Conservation (phyloP, 768 basidiomycete species). For the Serpula lacrymans region DNA sequence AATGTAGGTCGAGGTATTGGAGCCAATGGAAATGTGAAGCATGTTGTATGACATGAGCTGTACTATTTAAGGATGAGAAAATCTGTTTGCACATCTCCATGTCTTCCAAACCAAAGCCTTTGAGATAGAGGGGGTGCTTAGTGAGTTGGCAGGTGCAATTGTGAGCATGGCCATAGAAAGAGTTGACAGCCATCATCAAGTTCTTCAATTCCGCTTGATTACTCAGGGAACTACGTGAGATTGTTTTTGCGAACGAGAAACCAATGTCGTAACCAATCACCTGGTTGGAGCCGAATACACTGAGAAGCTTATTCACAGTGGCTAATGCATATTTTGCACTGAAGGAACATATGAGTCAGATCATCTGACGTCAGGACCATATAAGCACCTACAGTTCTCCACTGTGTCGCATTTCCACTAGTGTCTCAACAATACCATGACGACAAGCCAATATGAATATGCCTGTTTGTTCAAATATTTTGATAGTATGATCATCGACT, state of each 20-base stretch:
- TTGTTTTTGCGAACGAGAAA: conserved; percentile 19
- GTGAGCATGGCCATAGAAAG: conserved; percentile 36
- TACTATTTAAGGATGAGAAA: neutral
- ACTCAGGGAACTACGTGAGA: conserved; percentile 13
- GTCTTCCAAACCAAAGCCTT: conserved; percentile 34
- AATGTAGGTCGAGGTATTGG: neutral
- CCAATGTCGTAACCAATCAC: conserved; percentile 20
- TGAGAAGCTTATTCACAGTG: conserved; percentile 18
- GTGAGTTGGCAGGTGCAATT: conserved; percentile 28
- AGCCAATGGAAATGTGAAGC: neutral
- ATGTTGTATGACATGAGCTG: neutral
- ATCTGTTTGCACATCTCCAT: conserved; percentile 29
- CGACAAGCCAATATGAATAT: conserved; percentile 34
- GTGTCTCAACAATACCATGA: conserved; percentile 26
- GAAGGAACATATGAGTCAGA: too few relatives aligned
- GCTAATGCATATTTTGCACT: conserved; percentile 18
- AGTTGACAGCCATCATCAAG: conserved; percentile 9
- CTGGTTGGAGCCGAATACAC: conserved; percentile 9
- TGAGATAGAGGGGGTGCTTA: conserved; percentile 27
- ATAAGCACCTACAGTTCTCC: conserved; percentile 39
- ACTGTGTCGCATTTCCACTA: conserved; percentile 31
- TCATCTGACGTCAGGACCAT: neutral
- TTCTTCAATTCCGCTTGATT: neutral
- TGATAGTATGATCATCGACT: neutral
- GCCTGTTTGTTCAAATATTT: conserved; percentile 10